phyloP scores from a whole-genome alignment of 257 asterid species.

The Plantago major region DNA sequence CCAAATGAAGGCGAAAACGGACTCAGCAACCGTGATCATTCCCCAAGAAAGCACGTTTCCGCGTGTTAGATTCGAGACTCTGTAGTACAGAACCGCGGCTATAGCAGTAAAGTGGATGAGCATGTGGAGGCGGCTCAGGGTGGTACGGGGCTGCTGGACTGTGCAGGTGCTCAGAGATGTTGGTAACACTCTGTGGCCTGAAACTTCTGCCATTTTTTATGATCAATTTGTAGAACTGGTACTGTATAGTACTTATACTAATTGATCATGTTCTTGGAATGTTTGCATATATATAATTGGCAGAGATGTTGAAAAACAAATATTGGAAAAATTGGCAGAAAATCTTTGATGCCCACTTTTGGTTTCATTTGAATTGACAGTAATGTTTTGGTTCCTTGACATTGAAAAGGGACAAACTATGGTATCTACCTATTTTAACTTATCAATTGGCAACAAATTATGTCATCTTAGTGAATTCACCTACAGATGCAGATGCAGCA shows the following conservation, averaged over 20 bases:
- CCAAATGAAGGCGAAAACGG: conserved; percentile 60
- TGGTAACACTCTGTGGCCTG: not conserved
- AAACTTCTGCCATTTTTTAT: conserved; percentile 3
- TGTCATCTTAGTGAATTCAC: not conserved
- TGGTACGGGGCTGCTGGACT: conserved; percentile 57
- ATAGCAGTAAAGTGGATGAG: conserved; percentile 47
- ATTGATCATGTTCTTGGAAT: not conserved
- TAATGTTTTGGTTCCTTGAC: conserved; percentile 11
- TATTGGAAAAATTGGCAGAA: conserved; percentile 23
- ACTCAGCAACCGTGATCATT: conserved; percentile 47
- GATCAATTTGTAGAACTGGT: conserved; percentile 18
- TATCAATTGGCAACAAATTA: not conserved
- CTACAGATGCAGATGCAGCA: not conserved
- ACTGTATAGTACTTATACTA: conserved; percentile 1
- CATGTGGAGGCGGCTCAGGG: conserved; percentile 52
- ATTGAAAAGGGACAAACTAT: conserved; percentile 19
- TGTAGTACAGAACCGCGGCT: conserved; percentile 48
- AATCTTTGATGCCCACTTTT: conserved; percentile 7
- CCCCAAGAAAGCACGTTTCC: conserved; percentile 49
- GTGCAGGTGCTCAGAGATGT: conserved; percentile 50
- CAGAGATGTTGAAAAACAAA: conserved; percentile 22
- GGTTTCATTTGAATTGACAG: conserved; percentile 11
- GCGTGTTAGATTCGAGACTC: conserved; percentile 38
- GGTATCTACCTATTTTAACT: conserved; percentile 7
- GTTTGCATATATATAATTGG: conserved; percentile 23